These are phyloP conservation scores for Aspergillus bridgeri DNA, from an alignment of 495 filamentous ascomycete species.

Conservation along the genomic window DNA sequence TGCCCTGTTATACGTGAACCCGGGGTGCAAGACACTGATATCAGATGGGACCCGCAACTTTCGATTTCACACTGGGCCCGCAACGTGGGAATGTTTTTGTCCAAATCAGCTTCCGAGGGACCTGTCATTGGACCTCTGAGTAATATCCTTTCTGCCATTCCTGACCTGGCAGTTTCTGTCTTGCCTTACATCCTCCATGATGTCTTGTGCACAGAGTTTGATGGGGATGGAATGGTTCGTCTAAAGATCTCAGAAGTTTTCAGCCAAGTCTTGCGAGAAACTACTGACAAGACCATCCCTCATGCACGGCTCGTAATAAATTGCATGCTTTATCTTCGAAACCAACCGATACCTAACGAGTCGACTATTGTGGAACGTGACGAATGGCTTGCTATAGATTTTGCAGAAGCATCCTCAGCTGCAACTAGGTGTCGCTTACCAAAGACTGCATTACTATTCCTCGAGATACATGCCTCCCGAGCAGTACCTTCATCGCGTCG, in stretches of 20 bases:
- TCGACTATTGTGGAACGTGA: constrained; percentile 71
- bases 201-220: constrained; percentile 56
- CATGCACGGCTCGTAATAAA: constrained; percentile 65
- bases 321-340: constrained; percentile 82
- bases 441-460: constrained; percentile 79
- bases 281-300: constrained; percentile 34
- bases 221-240: constrained; percentile 24
- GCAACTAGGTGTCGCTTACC: constrained; percentile 81
- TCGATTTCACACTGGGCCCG: constrained; percentile 58
- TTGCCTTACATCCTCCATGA: constrained; percentile 82
- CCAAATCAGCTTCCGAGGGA: constrained; percentile 55
- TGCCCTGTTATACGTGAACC: constrained; percentile 29
- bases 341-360: constrained; percentile 73
- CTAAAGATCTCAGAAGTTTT: constrained; percentile 45
- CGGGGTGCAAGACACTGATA: constrained; percentile 10
- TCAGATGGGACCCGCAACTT: constrained; percentile 15
- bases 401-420: constrained; percentile 65
- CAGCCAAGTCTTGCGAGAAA: constrained; percentile 27
- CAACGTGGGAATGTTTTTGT: constrained; percentile 57
- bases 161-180: constrained; percentile 63
- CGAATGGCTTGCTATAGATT: constrained; percentile 83
- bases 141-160: constrained; percentile 57
- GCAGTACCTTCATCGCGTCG: constrained; percentile 57
- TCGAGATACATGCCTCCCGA: constrained; percentile 65
- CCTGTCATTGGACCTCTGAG: constrained; percentile 63